Evolutionary conservation across 2,329 filamentous ascomycete species (phyloP).

Genomic region (Amylocarpus encephaloides): DNA sequence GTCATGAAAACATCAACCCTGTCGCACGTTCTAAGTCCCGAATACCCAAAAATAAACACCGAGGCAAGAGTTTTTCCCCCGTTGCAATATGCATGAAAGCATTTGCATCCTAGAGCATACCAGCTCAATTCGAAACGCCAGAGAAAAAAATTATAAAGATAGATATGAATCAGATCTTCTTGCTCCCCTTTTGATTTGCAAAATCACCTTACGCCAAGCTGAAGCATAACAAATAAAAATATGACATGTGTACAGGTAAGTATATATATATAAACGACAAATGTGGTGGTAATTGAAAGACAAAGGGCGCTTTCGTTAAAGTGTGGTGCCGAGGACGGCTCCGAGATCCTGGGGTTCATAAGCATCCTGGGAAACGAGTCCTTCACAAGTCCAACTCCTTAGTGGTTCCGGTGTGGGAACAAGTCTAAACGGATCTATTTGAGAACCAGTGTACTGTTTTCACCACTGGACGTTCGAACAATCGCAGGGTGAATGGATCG

Average conservation of each 20-base stretch:
- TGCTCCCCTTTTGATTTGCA: slow-evolving; percentile 5
- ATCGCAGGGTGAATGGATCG: slow-evolving; percentile 9
- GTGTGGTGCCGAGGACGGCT: slow-evolving; percentile 1
- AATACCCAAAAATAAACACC: background rate
- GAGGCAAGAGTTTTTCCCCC: background rate
- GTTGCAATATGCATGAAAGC: slow-evolving; percentile 5
- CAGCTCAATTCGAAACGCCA: slow-evolving; percentile 8
- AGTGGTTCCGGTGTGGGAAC: slow-evolving; percentile 2
- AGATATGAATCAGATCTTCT: slow-evolving; percentile 14
- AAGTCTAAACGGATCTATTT: background rate
- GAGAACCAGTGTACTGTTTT: slow-evolving; percentile 17
- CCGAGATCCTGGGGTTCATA: background rate
- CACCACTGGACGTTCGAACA: slow-evolving; percentile 14
- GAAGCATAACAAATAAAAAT: slow-evolving; percentile 6
- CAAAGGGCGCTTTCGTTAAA: slow-evolving; percentile 7
- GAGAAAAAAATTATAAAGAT: slow-evolving; percentile 6
- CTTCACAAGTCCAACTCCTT: background rate
- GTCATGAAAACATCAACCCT: background rate
- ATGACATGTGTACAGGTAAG: slow-evolving; percentile 18
- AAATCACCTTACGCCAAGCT: slow-evolving; percentile 20
- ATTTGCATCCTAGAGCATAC: background rate
- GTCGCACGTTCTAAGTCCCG: background rate
- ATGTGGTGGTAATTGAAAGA: slow-evolving; percentile 1
- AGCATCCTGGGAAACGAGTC: background rate
- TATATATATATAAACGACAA: slow-evolving; percentile 10